Conservation (phyloP, 371 early-diverging fungal species). For the Syncephalastrum racemosum region DNA sequence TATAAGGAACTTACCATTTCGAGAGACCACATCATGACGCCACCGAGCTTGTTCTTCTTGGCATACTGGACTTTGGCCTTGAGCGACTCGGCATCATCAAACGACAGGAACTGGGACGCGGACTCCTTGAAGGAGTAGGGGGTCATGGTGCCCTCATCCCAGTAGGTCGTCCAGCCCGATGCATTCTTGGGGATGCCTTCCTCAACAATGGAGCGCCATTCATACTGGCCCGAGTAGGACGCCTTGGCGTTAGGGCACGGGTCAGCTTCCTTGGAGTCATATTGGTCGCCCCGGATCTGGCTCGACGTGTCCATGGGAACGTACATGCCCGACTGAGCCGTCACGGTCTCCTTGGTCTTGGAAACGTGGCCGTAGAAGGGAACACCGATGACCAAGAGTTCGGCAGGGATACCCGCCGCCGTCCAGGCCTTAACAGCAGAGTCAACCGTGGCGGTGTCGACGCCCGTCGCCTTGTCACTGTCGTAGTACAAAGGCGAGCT, state of each 20-base stretch:
- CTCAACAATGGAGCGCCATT: slow-evolving; percentile 25
- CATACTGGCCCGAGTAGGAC: slow-evolving; percentile 25
- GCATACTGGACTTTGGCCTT: slow-evolving; percentile 52
- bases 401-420: slow-evolving; percentile 54
- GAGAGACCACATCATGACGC: slow-evolving; percentile 62
- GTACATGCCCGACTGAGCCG: slow-evolving; percentile 6
- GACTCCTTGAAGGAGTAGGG: slow-evolving; percentile 56
- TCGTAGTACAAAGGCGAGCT: slow-evolving; percentile 60
- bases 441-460: slow-evolving; percentile 19
- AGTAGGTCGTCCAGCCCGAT: slow-evolving; percentile 28
- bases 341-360: slow-evolving; percentile 10
- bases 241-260: slow-evolving; percentile 13
- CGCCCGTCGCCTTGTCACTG: slow-evolving; percentile 7
- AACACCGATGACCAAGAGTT: slow-evolving; percentile 54
- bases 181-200: slow-evolving; percentile 18
- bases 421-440: slow-evolving; percentile 47
- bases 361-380: slow-evolving; percentile 59
- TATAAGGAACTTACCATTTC: slow-evolving; percentile 41
- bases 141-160: slow-evolving; percentile 47
- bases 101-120: slow-evolving; percentile 52
- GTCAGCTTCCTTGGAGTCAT: slow-evolving; percentile 16
- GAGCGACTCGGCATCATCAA: slow-evolving; percentile 57
- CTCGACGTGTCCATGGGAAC: slow-evolving; percentile 1
- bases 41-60: slow-evolving; percentile 44
- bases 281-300: slow-evolving; percentile 24